Percentiles rank a stretch among this genome's conserved stretches.
phyloP scores from a whole-genome alignment of 1,139 yeast genomes.

The Tardiomyces depauwii region DNA sequence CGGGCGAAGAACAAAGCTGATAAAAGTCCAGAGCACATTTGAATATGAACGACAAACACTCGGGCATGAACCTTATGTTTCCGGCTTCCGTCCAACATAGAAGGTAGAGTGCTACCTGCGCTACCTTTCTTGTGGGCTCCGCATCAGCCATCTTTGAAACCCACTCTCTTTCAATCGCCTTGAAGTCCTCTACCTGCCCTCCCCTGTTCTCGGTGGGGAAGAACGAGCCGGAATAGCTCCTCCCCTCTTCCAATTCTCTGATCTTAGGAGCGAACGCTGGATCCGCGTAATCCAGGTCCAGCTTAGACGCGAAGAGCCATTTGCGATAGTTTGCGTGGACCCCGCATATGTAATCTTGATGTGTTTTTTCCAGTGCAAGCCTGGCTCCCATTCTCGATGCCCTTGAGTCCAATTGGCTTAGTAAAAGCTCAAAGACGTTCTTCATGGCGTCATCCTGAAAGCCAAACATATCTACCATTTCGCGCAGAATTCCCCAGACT shows the following conservation, averaged over 20 bases:
- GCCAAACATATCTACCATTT: constrained; percentile 53
- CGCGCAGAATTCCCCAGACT: constrained; percentile 53
- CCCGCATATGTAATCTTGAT: constrained; percentile 72
- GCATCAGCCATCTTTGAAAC: constrained; percentile 45
- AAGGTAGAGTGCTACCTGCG: constrained; percentile 59
- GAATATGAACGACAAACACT: constrained; percentile 68
- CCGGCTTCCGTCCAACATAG: constrained; percentile 88
- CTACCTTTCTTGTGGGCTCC: constrained; percentile 34
- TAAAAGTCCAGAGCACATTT: constrained; percentile 61
- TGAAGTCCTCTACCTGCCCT: constrained; percentile 35
- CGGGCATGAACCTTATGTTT: constrained; percentile 75
- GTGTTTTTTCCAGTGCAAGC: constrained; percentile 42
- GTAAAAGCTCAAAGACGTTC: constrained; percentile 65
- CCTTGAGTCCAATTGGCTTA: constrained; percentile 67
- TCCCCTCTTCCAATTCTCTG: too few relatives aligned
- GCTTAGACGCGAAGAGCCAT: constrained; percentile 62
- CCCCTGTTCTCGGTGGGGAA: too few relatives aligned
- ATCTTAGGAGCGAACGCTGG: too few relatives aligned
- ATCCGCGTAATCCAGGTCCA: constrained; percentile 28
- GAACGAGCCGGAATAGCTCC: too few relatives aligned
- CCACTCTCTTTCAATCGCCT: constrained; percentile 47
- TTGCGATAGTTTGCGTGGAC: constrained; percentile 51
- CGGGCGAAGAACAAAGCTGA: background rate
- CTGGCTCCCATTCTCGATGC: constrained; percentile 65
- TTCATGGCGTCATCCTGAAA: constrained; percentile 68